Evolutionary conservation across 148 eudicot genomes (phyloP).

Genomic region (Rhododendron molle): DNA sequence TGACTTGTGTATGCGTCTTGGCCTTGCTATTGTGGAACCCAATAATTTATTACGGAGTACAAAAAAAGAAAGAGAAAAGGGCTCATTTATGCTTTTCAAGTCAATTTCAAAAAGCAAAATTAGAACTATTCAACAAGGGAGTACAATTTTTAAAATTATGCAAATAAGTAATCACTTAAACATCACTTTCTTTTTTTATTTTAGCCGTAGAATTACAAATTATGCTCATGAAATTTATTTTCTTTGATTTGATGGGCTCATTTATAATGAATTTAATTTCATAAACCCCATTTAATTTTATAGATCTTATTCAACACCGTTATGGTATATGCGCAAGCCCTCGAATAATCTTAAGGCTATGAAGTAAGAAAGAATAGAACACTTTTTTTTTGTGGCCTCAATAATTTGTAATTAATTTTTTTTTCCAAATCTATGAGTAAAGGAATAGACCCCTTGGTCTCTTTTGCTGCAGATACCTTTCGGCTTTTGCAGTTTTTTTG

Average conservation of each 20-base stretch:
- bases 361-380: neutral
- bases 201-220: neutral
- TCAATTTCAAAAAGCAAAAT: too few species aligned
- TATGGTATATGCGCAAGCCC: neutral
- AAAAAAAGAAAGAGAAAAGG: too few species aligned
- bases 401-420: neutral
- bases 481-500: neutral
- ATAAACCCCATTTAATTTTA: neutral
- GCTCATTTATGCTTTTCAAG: too few species aligned
- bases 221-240: neutral
- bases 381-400: neutral
- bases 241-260: neutral
- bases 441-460: too few species aligned
- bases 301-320: neutral
- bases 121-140: too few species aligned
- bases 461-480: neutral
- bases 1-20: neutral
- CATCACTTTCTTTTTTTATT: neutral
- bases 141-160: too few species aligned
- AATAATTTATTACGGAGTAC: too few species aligned
- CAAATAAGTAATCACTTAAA: neutral
- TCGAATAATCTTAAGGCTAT: neutral
- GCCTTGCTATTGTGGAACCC: neutral
- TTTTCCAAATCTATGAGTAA: too few species aligned
- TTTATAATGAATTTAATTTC: too few species aligned